A percentile compares a stretch with the other conserved stretches of the same genome.
Evolutionary conservation across 1,139 yeast genomes (phyloP).

Genomic region (Sugiyamaella paludigena): DNA sequence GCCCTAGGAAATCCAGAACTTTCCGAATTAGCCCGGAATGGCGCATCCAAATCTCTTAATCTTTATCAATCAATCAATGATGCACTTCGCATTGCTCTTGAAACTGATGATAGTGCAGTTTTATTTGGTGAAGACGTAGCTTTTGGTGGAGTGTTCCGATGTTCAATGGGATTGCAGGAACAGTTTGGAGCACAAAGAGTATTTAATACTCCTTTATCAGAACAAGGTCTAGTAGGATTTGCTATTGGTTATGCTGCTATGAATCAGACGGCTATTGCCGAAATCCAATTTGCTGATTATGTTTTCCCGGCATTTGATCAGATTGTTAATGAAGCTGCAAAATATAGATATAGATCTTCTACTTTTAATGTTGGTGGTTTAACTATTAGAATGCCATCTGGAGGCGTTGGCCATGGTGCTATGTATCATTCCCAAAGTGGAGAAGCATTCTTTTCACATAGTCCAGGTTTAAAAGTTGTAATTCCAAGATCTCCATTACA

Average conservation of each 20-base stretch:
- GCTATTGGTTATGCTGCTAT: slow-evolving; percentile 40
- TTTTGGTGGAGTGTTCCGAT: slow-evolving; percentile 42
- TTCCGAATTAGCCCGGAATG: slow-evolving; percentile 19
- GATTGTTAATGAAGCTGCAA: slow-evolving; percentile 41
- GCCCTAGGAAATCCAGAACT: slow-evolving; percentile 27
- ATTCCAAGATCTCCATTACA: slow-evolving; percentile 40
- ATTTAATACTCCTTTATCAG: slow-evolving; percentile 39
- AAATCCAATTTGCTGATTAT: slow-evolving; percentile 40
- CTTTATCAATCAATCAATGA: slow-evolving; percentile 38
- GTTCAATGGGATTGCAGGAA: slow-evolving; percentile 41
- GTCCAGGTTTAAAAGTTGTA: slow-evolving; percentile 39
- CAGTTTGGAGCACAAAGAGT: slow-evolving; percentile 39
- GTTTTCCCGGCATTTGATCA: slow-evolving; percentile 42
- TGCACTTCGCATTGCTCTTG: slow-evolving; percentile 37
- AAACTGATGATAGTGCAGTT: slow-evolving; percentile 38
- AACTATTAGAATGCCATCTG: slow-evolving; percentile 40
- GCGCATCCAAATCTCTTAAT: slow-evolving; percentile 33
- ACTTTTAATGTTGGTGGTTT: slow-evolving; percentile 36
- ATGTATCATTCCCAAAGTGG: slow-evolving; percentile 40
- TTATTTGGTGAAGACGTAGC: slow-evolving; percentile 41
- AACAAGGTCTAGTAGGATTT: slow-evolving; percentile 40
- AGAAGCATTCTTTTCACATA: slow-evolving; percentile 39
- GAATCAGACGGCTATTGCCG: slow-evolving; percentile 41
- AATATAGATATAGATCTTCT: slow-evolving; percentile 36
- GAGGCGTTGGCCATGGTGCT: slow-evolving; percentile 41